Evolutionary conservation across 805 yeast species (phyloP), one percentile per base, ranked within the genome.

Genomic region (Myxozyma monticola): DNA sequence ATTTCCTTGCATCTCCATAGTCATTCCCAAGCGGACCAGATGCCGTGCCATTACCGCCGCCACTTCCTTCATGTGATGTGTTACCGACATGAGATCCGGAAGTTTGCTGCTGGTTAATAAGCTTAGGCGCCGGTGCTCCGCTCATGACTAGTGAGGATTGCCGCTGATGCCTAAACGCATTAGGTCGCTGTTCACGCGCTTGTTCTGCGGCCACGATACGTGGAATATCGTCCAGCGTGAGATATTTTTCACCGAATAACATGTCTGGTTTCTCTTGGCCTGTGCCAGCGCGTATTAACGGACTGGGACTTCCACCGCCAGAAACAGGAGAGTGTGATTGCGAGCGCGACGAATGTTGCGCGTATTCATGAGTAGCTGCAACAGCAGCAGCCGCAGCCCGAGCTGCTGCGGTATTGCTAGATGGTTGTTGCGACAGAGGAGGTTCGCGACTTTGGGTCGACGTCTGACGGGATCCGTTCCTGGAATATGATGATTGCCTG

Each of bases 141-240:
- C 48, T 42, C 14, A 45, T 31, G 18, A 31, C 41, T 10, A 48
- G 38, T 2, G 51, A 45, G 15, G 50, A 22, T 20, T 39, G 53
- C 42, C 54, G 38, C 25, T 46, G 50, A 33, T 85, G 95, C 51
- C 85, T 83, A 69, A 85, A 90, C 0, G 96, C 96, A 67, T 89
- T 89, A 1, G 97, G 96, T 50, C 96, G 77, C 63, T 86, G 84
- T 54, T 88, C 96, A 56, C 96, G 75, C 0, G 98, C 96, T 67
- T 91, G 96, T 62, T 93, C 97, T 8, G 96, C 91, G 1, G 97
- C 96, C 6, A 93, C 97, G 64, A 93, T 91, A 58, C 98, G 77
- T 6, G 98, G 96, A 61, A 93, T 93, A 68, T 93, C 99, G 68
- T 93, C 98, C 60, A 93, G 76, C 0, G 97, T 91, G 45, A 93